Base-by-base conservation (phyloP, 768 basidiomycete species). In the Tricholoma sp. region DNA sequence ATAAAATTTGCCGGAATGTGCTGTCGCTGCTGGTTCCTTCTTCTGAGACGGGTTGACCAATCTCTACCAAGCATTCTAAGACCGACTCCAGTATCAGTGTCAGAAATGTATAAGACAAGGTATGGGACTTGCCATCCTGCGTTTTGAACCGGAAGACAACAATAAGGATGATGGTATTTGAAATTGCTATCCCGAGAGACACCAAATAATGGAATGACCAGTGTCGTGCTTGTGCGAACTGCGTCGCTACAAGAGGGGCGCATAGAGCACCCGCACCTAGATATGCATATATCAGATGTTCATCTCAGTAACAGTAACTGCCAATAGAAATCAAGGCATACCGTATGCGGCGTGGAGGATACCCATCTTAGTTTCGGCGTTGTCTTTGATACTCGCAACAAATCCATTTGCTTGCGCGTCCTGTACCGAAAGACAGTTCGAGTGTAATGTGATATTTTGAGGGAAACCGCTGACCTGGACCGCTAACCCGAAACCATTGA, bases 141-240 rank as follows among this genome's bases (percentile, higher is more conserved):
- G 69, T 77, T 65, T 83, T 85, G 50, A 88, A 70, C n/a, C 82
- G 77, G 70, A 94, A 93, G 3, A 89, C 80, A 2, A 62, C 55
- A 2, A 78, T 59, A 4, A 94, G 68, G 3, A 83, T 52, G 11
- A 78, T 37, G 1, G 78, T 74, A 59, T 89, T 91, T 41, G 73
- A 59, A 13, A 83, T 54, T 0, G 88, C 83, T n/a, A 94, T 60
- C 1, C 82, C 86, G 0, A 93, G 69, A 0, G 89, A 90, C 1
- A 73, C 73, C 8, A 93, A 75, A 63, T 85, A 94, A 66, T 93
- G 88, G 66, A 88, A 86, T 0, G 85, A 88, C 92, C 91, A 94
- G 33, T 72, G 77, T 0, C 60, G 67, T 20, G 81, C 62, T 55
- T 83, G 81, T 0, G 89, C 76, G 60, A 95, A 94, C 56, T 92